These are phyloP conservation scores for Xerocomus amazonicus DNA, from an alignment of 1,284 basidiomycete species.

Conservation along the genomic window DNA sequence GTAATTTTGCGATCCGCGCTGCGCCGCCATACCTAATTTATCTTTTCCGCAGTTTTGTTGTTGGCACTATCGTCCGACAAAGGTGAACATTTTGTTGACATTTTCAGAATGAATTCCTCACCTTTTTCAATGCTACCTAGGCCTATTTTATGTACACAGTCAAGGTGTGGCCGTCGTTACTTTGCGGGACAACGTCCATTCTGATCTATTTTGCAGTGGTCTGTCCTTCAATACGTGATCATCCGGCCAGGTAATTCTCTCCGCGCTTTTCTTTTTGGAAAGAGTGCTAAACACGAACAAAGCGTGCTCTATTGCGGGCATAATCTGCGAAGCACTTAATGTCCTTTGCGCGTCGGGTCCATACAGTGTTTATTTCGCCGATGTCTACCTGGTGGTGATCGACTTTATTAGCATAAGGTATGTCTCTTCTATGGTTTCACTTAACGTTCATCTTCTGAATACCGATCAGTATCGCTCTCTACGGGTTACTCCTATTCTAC, in stretches of 20 bases:
- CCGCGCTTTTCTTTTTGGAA: constrained; percentile 27
- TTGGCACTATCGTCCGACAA: constrained; percentile 78
- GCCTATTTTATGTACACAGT: constrained; percentile 87
- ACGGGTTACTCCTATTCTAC: constrained; percentile 80
- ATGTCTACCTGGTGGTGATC: constrained; percentile 66
- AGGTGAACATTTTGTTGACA: constrained; percentile 39
- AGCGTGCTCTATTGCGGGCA: constrained; percentile 61
- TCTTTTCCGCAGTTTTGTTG: constrained; percentile 53
- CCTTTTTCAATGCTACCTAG: constrained; percentile 31
- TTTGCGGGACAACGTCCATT: background rate
- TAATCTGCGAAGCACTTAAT: constrained; percentile 64
- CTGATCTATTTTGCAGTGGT: constrained; percentile 48
- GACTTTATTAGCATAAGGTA: constrained; percentile 80
- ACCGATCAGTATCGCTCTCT: constrained; percentile 61
- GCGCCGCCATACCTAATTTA: background rate
- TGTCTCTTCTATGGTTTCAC: constrained; percentile 11
- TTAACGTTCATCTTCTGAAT: constrained; percentile 1
- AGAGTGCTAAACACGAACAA: constrained; percentile 10
- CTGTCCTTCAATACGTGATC: constrained; percentile 81
- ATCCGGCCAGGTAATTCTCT: constrained; percentile 59
- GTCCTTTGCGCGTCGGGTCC: constrained; percentile 65
- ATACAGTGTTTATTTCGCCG: constrained; percentile 62
- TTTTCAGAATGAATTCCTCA: background rate
- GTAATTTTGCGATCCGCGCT: constrained; percentile 33
- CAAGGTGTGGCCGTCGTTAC: constrained; percentile 47